Evolutionary conservation across 768 basidiomycete genomes (phyloP).

Genomic region (Psilocybe tampanensis): DNA sequence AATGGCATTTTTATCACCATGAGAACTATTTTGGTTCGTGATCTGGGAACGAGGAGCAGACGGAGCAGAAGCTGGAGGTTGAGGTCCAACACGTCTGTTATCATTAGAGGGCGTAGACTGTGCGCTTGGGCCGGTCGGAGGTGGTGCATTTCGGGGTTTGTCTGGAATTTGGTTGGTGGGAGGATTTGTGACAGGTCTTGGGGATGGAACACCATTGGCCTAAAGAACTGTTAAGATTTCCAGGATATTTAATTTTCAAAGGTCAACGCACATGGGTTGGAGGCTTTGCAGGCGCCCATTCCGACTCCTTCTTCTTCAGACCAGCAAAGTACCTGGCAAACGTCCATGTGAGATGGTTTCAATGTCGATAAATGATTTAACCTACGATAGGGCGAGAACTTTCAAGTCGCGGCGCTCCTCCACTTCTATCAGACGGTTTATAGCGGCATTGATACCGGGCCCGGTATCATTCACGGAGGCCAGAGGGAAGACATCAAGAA

Average conservation of each 20-base stretch:
- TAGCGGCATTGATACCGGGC: constrained; percentile 53
- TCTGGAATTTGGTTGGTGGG: constrained; percentile 32
- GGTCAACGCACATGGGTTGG: constrained; percentile 25
- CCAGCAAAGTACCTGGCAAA: constrained; percentile 65
- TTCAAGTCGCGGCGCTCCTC: constrained; percentile 88
- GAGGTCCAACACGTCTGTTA: constrained; percentile 35
- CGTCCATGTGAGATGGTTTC: constrained; percentile 1
- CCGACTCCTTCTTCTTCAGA: constrained; percentile 70
- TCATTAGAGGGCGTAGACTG: constrained; percentile 33
- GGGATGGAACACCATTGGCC: constrained; percentile 32
- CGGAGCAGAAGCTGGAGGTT: constrained; percentile 43
- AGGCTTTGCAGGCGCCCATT: constrained; percentile 46
- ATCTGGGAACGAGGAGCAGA: constrained; percentile 64
- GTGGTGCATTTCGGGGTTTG: constrained; percentile 33
- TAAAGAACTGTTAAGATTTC: constrained; percentile 4
- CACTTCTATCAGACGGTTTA: constrained; percentile 67
- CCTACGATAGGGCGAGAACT: constrained; percentile 77
- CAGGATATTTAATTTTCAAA: not conserved
- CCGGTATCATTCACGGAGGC: constrained; percentile 61
- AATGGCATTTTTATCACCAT: constrained; percentile 31
- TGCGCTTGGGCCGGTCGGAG: constrained; percentile 43
- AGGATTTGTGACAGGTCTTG: constrained; percentile 29
- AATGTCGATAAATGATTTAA: constrained; percentile 12
- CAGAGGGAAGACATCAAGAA: constrained; percentile 86
- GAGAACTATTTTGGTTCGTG: constrained; percentile 26